Percentiles rank a stretch among this genome's conserved stretches.
Conservation (phyloP, 345 rosid species). For the Rubroshorea leprosula region DNA sequence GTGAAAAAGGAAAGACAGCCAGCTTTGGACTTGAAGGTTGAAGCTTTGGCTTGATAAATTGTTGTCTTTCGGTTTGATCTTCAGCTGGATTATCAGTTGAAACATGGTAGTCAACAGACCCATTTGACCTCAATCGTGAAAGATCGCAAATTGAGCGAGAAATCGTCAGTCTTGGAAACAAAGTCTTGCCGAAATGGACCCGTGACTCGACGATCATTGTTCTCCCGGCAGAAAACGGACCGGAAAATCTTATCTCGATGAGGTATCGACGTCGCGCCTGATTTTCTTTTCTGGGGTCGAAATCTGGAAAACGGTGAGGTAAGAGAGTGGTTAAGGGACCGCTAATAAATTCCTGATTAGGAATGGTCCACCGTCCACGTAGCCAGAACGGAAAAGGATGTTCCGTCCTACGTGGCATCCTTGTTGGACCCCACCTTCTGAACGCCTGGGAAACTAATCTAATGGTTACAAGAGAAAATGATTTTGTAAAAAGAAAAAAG, state of each 20-base stretch:
- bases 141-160: conserved; percentile 11
- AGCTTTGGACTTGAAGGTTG: conserved; percentile 35
- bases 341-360: too few species aligned
- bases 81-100: too few species aligned
- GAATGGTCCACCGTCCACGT: too few species aligned
- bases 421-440: not conserved
- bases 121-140: conserved; percentile 16
- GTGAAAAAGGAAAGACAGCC: conserved; percentile 26
- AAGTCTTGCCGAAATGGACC: conserved; percentile 13
- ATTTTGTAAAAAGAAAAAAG: not conserved
- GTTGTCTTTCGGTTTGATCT: too few species aligned
- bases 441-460: not conserved
- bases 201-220: conserved; percentile 9
- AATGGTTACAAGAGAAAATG: not conserved
- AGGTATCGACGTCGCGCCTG: too few species aligned
- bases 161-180: conserved; percentile 16
- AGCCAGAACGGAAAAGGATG: too few species aligned
- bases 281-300: not conserved
- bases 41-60: not conserved
- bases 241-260: conserved; percentile 7
- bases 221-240: conserved; percentile 17
- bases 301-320: not conserved
- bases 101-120: conserved; percentile 20
- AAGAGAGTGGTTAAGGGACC: not conserved
- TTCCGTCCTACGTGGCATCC: not conserved